These are phyloP conservation scores for Tylopilus subfusipes DNA, from an alignment of 768 basidiomycete genomes.

Conservation along the genomic window DNA sequence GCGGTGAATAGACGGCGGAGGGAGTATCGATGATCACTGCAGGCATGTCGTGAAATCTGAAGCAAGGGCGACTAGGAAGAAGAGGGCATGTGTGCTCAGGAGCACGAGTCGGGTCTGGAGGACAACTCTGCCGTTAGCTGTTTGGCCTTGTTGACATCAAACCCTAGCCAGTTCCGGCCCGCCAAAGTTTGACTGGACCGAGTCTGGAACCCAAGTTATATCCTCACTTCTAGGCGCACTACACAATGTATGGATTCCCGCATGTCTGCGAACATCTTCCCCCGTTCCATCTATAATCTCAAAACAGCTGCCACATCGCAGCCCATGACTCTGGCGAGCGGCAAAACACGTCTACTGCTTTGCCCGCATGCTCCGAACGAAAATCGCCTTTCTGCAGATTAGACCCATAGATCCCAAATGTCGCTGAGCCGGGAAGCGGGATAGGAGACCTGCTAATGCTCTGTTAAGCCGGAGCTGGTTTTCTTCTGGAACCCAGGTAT, in stretches of 20 bases:
- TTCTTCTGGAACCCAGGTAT: slow-evolving; percentile 34
- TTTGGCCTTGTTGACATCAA: slow-evolving; percentile 18
- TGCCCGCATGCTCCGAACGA: not conserved
- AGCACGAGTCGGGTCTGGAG: not conserved
- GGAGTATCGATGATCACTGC: not conserved
- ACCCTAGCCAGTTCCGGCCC: not conserved
- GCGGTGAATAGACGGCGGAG: not conserved
- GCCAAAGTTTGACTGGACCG: too few relatives aligned
- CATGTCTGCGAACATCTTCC: too few relatives aligned
- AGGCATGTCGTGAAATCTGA: slow-evolving; percentile 9
- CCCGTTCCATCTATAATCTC: too few relatives aligned
- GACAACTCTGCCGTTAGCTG: not conserved
- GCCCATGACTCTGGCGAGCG: slow-evolving; percentile 28
- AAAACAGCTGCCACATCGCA: too few relatives aligned
- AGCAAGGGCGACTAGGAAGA: not conserved
- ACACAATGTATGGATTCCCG: too few relatives aligned
- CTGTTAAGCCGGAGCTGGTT: slow-evolving; percentile 25
- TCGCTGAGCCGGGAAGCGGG: slow-evolving; percentile 18
- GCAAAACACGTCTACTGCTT: not conserved
- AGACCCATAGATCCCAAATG: not conserved
- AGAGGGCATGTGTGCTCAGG: slow-evolving; percentile 10
- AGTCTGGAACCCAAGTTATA: too few relatives aligned
- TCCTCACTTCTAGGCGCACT: too few relatives aligned
- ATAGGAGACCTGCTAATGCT: slow-evolving; percentile 26
- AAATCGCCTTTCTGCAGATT: not conserved